Base-by-base conservation (phyloP, 768 basidiomycete genomes). In the Pisolithus marmoratus region DNA sequence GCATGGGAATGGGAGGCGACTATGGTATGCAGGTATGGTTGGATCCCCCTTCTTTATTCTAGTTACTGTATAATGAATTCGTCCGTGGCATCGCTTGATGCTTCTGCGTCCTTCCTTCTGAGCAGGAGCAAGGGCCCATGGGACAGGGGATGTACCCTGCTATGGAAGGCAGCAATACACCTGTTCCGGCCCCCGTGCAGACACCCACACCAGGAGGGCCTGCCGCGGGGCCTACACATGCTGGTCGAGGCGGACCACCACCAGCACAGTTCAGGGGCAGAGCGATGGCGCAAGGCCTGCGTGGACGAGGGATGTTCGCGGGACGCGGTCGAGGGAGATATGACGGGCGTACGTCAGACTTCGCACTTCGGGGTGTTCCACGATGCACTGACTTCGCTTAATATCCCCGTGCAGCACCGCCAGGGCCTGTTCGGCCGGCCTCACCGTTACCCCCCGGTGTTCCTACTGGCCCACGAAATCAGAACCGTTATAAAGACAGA, bases 401-500 rank as follows among this genome's bases (percentile, higher is more conserved):
- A 23, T 20, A 44, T 29, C 37, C 37, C 31, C 38, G 36, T 36
- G 36, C 38, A 67, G 66, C 66, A 45, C 78, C 81, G 23, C 73
- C 75, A 50, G 74, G 75, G 7, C 82, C 86, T 38, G 82, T 82
- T 34, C 79, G 90, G 53, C 85, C 90, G 4, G 85, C 89, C 6
- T 92, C 90, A 0, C 90, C 90, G 17, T 76, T 93, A 1, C 90
- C 90, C 1, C 89, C 90, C 14, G 84, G 84, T 53, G 90, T 93
- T 19, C 90, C 90, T 1, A 93, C 90, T 0, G 90, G 90, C 1
- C 90, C 90, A 12, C 76, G 90, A 41, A 91, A 91, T 65, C 87
- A 88, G 67, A 89, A 88, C 63, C 90, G 90, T 63, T 92, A 93
- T 72, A 92, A 91, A 73, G 90, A 93, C 66, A 78, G 89, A 38